Conservation (phyloP, 2,329 filamentous ascomycete species). For the Claviceps africana region DNA sequence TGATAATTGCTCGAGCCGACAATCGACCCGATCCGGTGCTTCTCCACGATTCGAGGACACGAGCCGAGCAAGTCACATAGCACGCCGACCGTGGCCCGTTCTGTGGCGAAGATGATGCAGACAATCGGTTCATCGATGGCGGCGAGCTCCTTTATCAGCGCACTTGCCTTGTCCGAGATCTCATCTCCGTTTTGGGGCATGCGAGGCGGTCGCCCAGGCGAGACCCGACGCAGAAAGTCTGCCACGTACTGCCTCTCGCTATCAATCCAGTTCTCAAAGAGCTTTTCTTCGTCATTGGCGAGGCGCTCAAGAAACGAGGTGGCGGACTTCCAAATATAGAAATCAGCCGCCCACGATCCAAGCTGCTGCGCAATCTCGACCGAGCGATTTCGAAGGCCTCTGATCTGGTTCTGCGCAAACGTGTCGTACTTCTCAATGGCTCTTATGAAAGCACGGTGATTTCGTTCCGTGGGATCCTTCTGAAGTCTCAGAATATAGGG, state of each 20-base stretch:
- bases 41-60: slow-evolving; percentile 32
- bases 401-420: slow-evolving; percentile 40
- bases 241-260: slow-evolving; percentile 44
- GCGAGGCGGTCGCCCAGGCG: slow-evolving; percentile 3
- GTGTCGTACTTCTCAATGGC: slow-evolving; percentile 33
- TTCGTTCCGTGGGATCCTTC: slow-evolving; percentile 26
- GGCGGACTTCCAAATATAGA: slow-evolving; percentile 43
- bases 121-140: slow-evolving; percentile 27
- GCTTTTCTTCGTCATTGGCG: slow-evolving; percentile 8
- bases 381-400: slow-evolving; percentile 35
- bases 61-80: slow-evolving; percentile 42
- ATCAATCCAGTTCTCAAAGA: slow-evolving; percentile 27
- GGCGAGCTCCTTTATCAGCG: slow-evolving; percentile 39
- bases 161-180: slow-evolving; percentile 43
- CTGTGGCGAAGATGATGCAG: slow-evolving; percentile 55
- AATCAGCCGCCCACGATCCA: slow-evolving; percentile 55
- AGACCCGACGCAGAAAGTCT: slow-evolving; percentile 27
- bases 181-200: slow-evolving; percentile 10
- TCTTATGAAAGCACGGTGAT: slow-evolving; percentile 22
- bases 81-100: slow-evolving; percentile 46
- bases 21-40: slow-evolving; percentile 38
- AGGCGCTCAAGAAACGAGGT: slow-evolving; percentile 16
- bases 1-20: slow-evolving; percentile 35
- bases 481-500: slow-evolving; percentile 40
- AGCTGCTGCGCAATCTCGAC: slow-evolving; percentile 40